Conservation (phyloP, 495 filamentous ascomycete species). For the Tuber magnatum region DNA sequence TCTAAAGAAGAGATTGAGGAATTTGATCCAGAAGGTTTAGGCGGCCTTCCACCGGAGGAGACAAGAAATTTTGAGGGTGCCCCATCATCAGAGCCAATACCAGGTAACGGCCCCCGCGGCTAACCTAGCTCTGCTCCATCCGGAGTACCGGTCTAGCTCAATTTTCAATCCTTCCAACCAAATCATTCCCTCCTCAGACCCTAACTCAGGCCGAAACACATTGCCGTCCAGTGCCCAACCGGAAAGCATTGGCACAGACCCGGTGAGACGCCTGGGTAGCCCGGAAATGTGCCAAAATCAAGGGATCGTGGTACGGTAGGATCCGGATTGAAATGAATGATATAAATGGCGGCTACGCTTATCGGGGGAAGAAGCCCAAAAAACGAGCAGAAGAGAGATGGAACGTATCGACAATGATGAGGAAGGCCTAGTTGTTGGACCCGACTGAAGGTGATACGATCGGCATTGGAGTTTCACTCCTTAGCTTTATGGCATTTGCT, state of each 20-base stretch:
- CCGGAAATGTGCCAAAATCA: slow-evolving; percentile 35
- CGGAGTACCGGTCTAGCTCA: slow-evolving; percentile 14
- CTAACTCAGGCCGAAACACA: background rate
- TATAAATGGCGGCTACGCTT: slow-evolving; percentile 33
- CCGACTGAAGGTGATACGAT: background rate
- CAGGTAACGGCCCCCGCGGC: slow-evolving; percentile 24
- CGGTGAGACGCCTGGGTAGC: slow-evolving; percentile 12
- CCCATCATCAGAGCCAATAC: background rate
- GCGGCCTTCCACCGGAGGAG: slow-evolving; percentile 21
- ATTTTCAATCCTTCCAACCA: slow-evolving; percentile 4
- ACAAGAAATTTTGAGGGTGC: slow-evolving; percentile 19
- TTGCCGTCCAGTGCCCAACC: background rate
- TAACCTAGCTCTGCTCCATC: slow-evolving; percentile 24
- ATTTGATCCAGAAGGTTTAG: slow-evolving; percentile 19
- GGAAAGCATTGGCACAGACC: slow-evolving; percentile 5
- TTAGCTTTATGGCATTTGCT: background rate
- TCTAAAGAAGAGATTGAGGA: slow-evolving; percentile 7
- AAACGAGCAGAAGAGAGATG: slow-evolving; percentile 32
- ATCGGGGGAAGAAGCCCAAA: slow-evolving; percentile 36
- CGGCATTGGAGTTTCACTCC: background rate
- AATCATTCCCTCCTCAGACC: background rate
- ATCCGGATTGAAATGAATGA: slow-evolving; percentile 31
- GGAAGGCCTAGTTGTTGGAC: background rate
- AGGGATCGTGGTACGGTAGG: slow-evolving; percentile 21
- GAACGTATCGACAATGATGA: slow-evolving; percentile 27